phyloP scores from a whole-genome alignment of 345 rosid genomes.

The Linum usitatissimum region DNA sequence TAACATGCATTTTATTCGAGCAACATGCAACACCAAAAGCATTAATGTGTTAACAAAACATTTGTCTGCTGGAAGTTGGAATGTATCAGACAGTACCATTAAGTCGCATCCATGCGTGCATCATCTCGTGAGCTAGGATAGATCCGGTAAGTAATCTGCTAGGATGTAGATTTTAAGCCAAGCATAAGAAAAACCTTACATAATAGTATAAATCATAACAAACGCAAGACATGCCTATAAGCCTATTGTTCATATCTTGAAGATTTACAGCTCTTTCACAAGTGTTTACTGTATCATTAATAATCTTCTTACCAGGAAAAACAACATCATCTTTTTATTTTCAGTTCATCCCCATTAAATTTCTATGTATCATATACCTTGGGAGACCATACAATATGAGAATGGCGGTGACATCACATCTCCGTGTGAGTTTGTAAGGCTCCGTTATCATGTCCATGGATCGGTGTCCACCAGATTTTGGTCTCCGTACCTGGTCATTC shows the following conservation, averaged over 20 bases:
- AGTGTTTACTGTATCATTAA: not conserved
- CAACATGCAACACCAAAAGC: too few species aligned
- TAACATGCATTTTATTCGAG: not conserved
- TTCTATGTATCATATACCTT: conserved; percentile 32
- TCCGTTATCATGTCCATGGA: conserved; percentile 57
- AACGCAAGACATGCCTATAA: too few species aligned
- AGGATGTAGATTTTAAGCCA: too few species aligned
- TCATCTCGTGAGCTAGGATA: conserved; percentile 81
- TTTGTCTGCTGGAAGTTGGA: not conserved
- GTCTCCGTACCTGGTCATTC: conserved; percentile 53
- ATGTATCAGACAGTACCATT: conserved; percentile 37
- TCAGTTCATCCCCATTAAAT: too few species aligned
- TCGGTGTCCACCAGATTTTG: conserved; percentile 51
- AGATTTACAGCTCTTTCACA: not conserved
- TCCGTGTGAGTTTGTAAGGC: conserved; percentile 63
- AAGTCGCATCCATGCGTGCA: conserved; percentile 94
- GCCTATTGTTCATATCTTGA: too few species aligned
- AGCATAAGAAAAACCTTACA: too few species aligned
- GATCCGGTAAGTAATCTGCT: conserved; percentile 65
- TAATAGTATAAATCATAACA: too few species aligned
- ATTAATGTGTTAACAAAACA: not conserved
- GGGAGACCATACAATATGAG: conserved; percentile 93
- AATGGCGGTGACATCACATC: conserved; percentile 96
- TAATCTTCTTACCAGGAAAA: too few species aligned
- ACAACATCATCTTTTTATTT: too few species aligned